These are phyloP conservation scores for Pseudisothecium myosuroides DNA, from an alignment of 225 moss, liverwort and hornwort genomes.

Conservation along the genomic window DNA sequence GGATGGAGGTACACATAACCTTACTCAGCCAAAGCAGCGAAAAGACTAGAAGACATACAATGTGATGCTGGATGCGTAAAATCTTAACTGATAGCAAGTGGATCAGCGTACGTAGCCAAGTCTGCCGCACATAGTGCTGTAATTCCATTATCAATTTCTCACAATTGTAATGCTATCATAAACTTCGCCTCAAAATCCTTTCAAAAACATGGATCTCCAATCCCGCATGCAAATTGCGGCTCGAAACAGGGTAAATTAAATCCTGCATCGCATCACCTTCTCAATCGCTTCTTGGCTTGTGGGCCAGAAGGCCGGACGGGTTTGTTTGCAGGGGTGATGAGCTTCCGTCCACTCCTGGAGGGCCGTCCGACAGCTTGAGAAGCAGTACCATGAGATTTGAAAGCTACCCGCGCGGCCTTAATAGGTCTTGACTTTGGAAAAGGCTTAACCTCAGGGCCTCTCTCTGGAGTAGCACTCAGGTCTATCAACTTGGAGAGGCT, in stretches of 20 bases:
- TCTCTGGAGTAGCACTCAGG: neutral
- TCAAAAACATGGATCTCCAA: neutral
- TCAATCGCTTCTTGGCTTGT: constrained; percentile 24
- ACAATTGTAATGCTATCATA: neutral
- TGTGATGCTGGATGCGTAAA: neutral
- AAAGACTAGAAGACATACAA: neutral
- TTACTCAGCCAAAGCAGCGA: neutral
- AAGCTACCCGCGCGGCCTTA: neutral
- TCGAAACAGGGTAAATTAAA: neutral
- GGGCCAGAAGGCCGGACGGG: neutral
- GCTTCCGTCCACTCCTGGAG: constrained; percentile 16
- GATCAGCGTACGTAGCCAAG: neutral
- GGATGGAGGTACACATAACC: neutral
- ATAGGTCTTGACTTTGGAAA: neutral
- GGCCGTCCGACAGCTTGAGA: constrained; percentile 4
- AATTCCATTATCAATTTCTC: neutral
- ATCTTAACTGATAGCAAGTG: neutral
- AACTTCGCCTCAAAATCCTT: neutral
- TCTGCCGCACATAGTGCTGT: neutral
- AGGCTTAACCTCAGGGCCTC: neutral
- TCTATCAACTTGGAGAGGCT: constrained; percentile 23
- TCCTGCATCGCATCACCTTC: constrained; percentile 5
- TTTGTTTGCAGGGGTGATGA: constrained; percentile 1
- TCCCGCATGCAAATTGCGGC: neutral
- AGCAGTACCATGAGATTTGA: constrained; percentile 3